Evolutionary conservation across 164 flowering plant species (phyloP).

Genomic region (Echeveria elegans): DNA sequence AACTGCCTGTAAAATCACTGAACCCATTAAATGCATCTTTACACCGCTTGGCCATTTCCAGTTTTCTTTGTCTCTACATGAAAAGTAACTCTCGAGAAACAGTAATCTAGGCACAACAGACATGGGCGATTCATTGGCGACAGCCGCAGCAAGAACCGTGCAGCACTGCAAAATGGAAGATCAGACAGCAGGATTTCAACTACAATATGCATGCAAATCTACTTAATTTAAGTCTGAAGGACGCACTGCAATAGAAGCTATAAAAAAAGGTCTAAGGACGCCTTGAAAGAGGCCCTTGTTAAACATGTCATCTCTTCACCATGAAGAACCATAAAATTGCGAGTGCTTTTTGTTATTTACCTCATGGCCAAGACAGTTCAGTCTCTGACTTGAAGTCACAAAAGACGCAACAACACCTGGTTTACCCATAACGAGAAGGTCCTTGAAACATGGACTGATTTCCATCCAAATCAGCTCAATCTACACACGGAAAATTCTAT

Average conservation of each 20-base stretch:
- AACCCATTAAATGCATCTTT: constrained; percentile 72
- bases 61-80: constrained; percentile 41
- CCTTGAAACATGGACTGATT: constrained; percentile 59
- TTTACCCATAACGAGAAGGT: constrained; percentile 68
- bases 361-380: constrained; percentile 51
- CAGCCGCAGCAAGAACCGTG: constrained; percentile 71
- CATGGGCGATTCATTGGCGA: constrained; percentile 43
- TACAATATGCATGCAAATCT: too few species aligned
- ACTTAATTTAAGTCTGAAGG: background rate
- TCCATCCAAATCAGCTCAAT: constrained; percentile 70
- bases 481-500: constrained; percentile 26
- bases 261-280: background rate
- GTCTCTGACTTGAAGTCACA: constrained; percentile 69
- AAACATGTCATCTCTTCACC: background rate
- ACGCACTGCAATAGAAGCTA: background rate
- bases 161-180: constrained; percentile 45
- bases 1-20: constrained; percentile 73
- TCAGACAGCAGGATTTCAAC: too few species aligned
- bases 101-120: constrained; percentile 66
- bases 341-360: constrained; percentile 17
- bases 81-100: constrained; percentile 65
- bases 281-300: background rate
- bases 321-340: background rate
- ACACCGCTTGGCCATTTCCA: constrained; percentile 67
- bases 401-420: constrained; percentile 87